Base-by-base conservation (phyloP, 1,284 basidiomycete species). In the Boletellus sp. region DNA sequence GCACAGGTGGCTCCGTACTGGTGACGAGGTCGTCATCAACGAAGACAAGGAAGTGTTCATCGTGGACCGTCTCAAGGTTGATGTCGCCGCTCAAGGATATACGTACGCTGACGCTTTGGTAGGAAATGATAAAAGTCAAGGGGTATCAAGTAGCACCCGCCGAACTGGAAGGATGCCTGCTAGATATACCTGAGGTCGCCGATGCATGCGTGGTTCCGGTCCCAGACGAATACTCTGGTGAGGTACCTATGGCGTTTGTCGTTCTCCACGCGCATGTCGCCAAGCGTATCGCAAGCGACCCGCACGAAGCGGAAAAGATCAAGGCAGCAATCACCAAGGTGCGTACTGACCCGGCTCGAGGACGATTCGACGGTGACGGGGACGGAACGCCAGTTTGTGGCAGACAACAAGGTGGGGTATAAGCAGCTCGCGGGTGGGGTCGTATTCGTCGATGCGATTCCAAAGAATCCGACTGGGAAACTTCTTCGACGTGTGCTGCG, bases 201-300 rank as follows among this genome's bases (percentile, higher is more conserved):
- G 85, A 91, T 52, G 77, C 75, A 1, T 90, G 89, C 55, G 88
- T 93, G 5, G 85, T 93, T 16, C 83, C 87, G 3, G 67, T 91
- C 6, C 83, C 82, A 1, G 86, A 93, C 61, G 86, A 89, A 13
- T 89, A 80, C 58, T 79, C 75, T 37, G 81, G 83, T 41, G 85
- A 86, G 58, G 63, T 82, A 1, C 84, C 85, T 0, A 65, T 81
- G 49, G 82, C 80, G 11, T 84, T 77, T 60, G 71, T 85, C n/a
- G 74, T 77, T 5, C 71, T 76, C 1, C 70, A 68, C 19, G 53
- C 66, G 0, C 61, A 66, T 7, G 70, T 74, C 0, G 67, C 64
- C 19, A 37, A 56, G 53, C 62, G 67, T 26, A 63, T 73, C 8
- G 58, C 66, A 16, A 57, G 61, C 33, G 60, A 64, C 47, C 59